These are phyloP conservation scores for Penicillium vulpinum DNA, from an alignment of 2,329 filamentous ascomycete genomes.

Conservation along the genomic window DNA sequence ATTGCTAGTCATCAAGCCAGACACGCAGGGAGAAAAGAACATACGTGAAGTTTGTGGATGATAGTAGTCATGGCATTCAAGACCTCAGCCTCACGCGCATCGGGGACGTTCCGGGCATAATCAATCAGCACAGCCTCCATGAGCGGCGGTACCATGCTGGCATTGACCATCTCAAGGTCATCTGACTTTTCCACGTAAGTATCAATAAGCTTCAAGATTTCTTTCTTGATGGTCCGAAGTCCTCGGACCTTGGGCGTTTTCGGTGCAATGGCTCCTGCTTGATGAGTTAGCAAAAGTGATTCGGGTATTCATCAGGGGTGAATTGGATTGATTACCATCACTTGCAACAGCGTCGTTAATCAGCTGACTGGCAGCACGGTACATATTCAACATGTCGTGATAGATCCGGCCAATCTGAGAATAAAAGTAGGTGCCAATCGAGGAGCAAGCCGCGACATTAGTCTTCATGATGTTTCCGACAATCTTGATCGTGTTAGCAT, in stretches of 20 bases:
- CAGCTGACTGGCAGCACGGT: conserved; percentile 90
- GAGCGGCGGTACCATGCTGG: conserved; percentile 92
- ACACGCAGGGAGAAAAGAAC: conserved; percentile 40
- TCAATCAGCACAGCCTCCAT: conserved; percentile 91
- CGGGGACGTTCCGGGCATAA: conserved; percentile 95
- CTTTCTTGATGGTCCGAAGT: conserved; percentile 96
- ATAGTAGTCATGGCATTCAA: conserved; percentile 97
- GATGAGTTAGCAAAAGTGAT: conserved; percentile 16
- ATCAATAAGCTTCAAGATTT: conserved; percentile 97
- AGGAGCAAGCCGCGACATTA: conserved; percentile 96
- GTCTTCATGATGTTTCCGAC: conserved; percentile 99
- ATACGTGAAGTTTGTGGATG: conserved; percentile 91
- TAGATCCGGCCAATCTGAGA: conserved; percentile 97
- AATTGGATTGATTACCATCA: conserved; percentile 62
- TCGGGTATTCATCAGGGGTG: background rate
- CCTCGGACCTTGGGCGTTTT: conserved; percentile 97
- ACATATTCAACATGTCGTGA: conserved; percentile 99
- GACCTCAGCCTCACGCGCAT: conserved; percentile 93
- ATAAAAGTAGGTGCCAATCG: conserved; percentile 95
- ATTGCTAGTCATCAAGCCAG: background rate
- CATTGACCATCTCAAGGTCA: conserved; percentile 87
- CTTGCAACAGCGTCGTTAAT: conserved; percentile 89
- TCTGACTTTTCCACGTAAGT: conserved; percentile 98
- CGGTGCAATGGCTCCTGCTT: conserved; percentile 78
- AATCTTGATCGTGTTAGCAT: conserved; percentile 94